A percentile compares a stretch with the other conserved stretches of the same genome.
phyloP scores from a whole-genome alignment of 257 asterid species.

The Parsonsia alboflavescens region DNA sequence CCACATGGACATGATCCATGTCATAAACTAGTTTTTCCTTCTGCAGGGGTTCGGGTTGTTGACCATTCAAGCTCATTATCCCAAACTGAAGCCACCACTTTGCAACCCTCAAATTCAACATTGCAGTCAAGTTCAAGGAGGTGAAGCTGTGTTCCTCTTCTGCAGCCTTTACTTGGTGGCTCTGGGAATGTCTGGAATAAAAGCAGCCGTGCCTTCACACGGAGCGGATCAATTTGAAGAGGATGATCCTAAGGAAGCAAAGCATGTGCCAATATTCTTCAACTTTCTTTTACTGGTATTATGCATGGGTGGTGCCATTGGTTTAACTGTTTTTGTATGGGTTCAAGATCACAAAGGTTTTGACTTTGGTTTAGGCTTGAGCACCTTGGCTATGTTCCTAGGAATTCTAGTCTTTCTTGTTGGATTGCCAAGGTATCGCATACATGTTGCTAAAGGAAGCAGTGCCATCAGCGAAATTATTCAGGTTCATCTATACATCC shows the following conservation, averaged over 20 bases:
- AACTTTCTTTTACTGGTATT: conserved; percentile 53
- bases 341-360: conserved; percentile 70
- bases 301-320: conserved; percentile 55
- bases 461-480: conserved; percentile 54
- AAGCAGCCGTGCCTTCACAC: conserved; percentile 69
- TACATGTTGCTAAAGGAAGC: conserved; percentile 50
- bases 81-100: conserved; percentile 43
- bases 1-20: too few relatives aligned
- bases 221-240: conserved; percentile 81
- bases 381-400: conserved; percentile 48
- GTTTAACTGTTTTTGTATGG: conserved; percentile 61
- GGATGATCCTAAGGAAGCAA: conserved; percentile 47
- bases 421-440: conserved; percentile 56
- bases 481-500: conserved; percentile 30
- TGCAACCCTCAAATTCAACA: conserved; percentile 38
- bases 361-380: conserved; percentile 52
- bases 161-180: conserved; percentile 49
- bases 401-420: conserved; percentile 32
- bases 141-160: conserved; percentile 41
- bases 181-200: conserved; percentile 53
- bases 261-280: conserved; percentile 54
- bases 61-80: conserved; percentile 56
- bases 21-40: background rate
- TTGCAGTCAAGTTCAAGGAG: conserved; percentile 43
- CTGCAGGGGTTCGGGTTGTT: conserved; percentile 55